phyloP scores from a whole-genome alignment of 768 basidiomycete species.

The Saitozyma podzolica region DNA sequence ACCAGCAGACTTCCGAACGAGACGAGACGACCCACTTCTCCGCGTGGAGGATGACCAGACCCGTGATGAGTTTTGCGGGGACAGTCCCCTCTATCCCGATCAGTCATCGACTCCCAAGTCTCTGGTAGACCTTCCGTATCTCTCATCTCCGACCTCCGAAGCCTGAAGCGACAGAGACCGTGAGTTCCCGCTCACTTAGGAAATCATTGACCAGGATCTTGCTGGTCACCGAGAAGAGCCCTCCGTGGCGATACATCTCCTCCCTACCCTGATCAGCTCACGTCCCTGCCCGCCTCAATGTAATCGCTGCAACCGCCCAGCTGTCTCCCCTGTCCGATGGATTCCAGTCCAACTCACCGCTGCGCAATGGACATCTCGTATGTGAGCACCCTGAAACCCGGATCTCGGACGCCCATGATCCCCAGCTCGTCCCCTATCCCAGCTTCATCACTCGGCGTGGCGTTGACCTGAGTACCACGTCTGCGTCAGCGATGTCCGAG shows the following conservation, averaged over 20 bases:
- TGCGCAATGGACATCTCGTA: slow-evolving; percentile 79
- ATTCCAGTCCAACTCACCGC: slow-evolving; percentile 59
- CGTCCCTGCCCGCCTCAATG: not conserved
- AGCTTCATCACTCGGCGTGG: slow-evolving; percentile 75
- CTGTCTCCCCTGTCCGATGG: too few species aligned
- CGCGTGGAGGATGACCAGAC: slow-evolving; percentile 84
- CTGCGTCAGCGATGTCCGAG: too few species aligned
- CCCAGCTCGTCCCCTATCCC: slow-evolving; percentile 91
- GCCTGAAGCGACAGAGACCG: too few species aligned
- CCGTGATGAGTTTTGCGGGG: slow-evolving; percentile 81
- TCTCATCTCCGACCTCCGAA: not conserved
- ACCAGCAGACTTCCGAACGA: not conserved
- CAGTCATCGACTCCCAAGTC: not conserved
- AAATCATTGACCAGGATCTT: slow-evolving; percentile 94
- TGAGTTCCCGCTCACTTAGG: slow-evolving; percentile 60
- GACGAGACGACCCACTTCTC: slow-evolving; percentile 64
- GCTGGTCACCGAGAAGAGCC: slow-evolving; percentile 86
- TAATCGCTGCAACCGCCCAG: not conserved
- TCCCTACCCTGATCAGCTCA: slow-evolving; percentile 58
- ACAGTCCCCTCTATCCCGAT: slow-evolving; percentile 60
- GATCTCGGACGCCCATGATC: slow-evolving; percentile 84
- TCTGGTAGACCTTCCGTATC: not conserved
- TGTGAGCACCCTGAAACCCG: slow-evolving; percentile 76
- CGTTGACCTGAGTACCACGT: slow-evolving; percentile 37
- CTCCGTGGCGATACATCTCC: slow-evolving; percentile 80